These are phyloP conservation scores for Boechera stricta DNA, from an alignment of 345 rosid genomes.

Conservation along the genomic window DNA sequence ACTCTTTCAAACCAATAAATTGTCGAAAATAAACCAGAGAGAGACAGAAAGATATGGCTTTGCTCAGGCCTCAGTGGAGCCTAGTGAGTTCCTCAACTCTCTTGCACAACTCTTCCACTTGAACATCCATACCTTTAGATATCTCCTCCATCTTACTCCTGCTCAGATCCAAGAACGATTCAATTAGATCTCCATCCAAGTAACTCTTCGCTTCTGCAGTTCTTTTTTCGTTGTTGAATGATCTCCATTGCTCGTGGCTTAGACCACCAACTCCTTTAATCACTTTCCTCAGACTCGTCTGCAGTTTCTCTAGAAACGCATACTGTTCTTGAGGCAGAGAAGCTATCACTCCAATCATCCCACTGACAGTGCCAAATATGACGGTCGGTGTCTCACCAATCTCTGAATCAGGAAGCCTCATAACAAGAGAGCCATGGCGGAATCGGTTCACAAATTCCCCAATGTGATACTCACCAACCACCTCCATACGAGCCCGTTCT, in stretches of 20 bases:
- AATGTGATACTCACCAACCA: constrained; percentile 87
- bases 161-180: constrained; percentile 80
- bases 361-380: constrained; percentile 87
- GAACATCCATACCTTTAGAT: constrained; percentile 63
- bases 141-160: constrained; percentile 81
- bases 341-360: constrained; percentile 91
- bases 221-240: constrained; percentile 86
- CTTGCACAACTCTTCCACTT: constrained; percentile 86
- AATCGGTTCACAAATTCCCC: constrained; percentile 93
- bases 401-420: constrained; percentile 90
- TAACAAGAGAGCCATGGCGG: constrained; percentile 94
- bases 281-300: constrained; percentile 76
- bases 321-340: constrained; percentile 86
- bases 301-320: constrained; percentile 76
- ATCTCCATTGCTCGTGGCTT: constrained; percentile 95
- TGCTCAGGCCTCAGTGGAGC: constrained; percentile 61
- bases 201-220: constrained; percentile 77
- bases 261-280: constrained; percentile 96
- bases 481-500: constrained; percentile 85
- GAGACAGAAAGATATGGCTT: not conserved
- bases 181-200: constrained; percentile 86
- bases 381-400: constrained; percentile 85
- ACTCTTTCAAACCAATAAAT: constrained; percentile 11
- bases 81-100: constrained; percentile 88
- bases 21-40: not conserved